Conservation (phyloP, 805 yeast species). For the Candida quercuum region DNA sequence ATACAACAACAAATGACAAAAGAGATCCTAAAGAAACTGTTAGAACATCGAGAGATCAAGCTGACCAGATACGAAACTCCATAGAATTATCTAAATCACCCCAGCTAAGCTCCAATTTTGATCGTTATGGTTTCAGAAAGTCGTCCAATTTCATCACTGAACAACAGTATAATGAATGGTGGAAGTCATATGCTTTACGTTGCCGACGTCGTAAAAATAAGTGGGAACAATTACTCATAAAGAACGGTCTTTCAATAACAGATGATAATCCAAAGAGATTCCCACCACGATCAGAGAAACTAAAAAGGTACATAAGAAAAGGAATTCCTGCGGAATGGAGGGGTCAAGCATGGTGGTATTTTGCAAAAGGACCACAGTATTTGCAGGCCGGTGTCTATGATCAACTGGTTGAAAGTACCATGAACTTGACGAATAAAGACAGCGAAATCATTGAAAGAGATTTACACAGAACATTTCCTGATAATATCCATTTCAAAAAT, state of each 20-base stretch:
- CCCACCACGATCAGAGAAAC: constrained; percentile 73
- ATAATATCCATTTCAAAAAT: constrained; percentile 70
- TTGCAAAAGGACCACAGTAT: constrained; percentile 78
- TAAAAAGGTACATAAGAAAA: constrained; percentile 76
- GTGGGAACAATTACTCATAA: constrained; percentile 67
- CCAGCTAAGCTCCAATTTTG: constrained; percentile 31
- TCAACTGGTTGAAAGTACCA: constrained; percentile 54
- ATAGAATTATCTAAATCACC: constrained; percentile 8
- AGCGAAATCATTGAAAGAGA: constrained; percentile 94
- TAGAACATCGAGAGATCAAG: constrained; percentile 1
- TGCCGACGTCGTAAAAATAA: constrained; percentile 61
- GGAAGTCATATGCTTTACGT: constrained; percentile 59
- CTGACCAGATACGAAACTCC: constrained; percentile 10
- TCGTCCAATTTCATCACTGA: constrained; percentile 46
- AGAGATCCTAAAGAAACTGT: background rate
- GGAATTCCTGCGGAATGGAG: constrained; percentile 98
- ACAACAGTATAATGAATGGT: constrained; percentile 70
- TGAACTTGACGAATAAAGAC: constrained; percentile 55
- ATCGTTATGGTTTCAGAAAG: constrained; percentile 86
- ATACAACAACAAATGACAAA: constrained; percentile 1
- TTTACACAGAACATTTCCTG: constrained; percentile 91
- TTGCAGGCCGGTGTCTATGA: constrained; percentile 74
- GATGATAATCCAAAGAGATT: constrained; percentile 56
- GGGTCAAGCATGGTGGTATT: constrained; percentile 95
- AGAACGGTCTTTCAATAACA: constrained; percentile 52